These are phyloP conservation scores for Thalassiosira ordinaria DNA, from an alignment of 352 stramenopile genomes.

Conservation along the genomic window DNA sequence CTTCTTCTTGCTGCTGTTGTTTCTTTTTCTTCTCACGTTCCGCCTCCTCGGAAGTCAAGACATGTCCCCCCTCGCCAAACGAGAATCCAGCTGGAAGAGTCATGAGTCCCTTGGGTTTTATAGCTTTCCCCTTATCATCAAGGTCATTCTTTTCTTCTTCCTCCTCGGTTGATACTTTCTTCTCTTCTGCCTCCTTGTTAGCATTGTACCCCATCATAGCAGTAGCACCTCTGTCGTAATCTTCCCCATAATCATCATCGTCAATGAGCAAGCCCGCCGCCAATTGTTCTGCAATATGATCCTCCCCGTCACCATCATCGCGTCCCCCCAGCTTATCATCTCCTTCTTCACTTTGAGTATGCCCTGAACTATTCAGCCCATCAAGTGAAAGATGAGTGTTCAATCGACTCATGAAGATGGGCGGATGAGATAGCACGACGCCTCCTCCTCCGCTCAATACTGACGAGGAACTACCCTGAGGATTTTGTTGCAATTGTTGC, in stretches of 20 bases:
- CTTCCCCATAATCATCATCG: conserved; percentile 21
- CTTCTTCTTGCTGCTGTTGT: no score
- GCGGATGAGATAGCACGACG: conserved; percentile 33
- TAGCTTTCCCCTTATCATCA: no score
- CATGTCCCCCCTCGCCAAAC: conserved; percentile 38
- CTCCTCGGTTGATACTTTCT: no score
- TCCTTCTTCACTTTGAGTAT: no score
- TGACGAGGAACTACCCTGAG: not conserved
- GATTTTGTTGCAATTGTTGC: no score
- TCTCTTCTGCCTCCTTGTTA: no score
- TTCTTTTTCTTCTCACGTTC: conserved; percentile 13
- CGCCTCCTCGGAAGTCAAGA: conserved; percentile 31
- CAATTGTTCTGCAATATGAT: conserved; percentile 55
- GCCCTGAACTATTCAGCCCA: no score
- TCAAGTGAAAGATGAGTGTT: conserved; percentile 43
- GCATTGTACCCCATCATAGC: no score
- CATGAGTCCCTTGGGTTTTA: conserved; percentile 18
- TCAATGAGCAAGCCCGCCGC: conserved; percentile 45
- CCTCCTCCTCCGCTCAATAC: conserved; percentile 48
- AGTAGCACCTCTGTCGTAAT: no score
- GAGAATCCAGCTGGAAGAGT: conserved; percentile 47
- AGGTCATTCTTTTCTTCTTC: conserved; percentile 45
- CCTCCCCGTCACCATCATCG: conserved; percentile 33
- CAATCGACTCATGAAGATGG: conserved; percentile 54
- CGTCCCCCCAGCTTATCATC: no score